Evolutionary conservation across 805 yeast genomes (phyloP).

Genomic region (Ogataea parapolymorpha): DNA sequence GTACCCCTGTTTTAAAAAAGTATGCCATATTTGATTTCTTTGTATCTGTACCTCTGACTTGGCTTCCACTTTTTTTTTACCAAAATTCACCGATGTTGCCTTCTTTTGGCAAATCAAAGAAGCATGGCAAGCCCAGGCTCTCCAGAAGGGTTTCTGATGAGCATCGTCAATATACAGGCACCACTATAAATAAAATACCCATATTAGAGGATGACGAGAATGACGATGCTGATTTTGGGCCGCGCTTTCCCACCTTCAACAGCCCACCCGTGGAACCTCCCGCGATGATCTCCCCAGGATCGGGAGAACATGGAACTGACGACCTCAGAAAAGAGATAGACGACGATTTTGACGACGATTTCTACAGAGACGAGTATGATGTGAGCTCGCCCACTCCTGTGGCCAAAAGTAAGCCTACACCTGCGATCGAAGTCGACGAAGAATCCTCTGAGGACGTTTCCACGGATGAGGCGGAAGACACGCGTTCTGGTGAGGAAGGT

Average conservation of each 20-base stretch:
- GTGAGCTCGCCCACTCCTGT: conserved; percentile 4
- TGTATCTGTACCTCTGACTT: not conserved
- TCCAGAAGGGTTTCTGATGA: conserved; percentile 1
- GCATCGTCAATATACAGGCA: conserved; percentile 7
- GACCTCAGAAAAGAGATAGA: conserved; percentile 25
- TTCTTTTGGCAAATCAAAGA: conserved; percentile 1
- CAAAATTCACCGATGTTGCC: conserved; percentile 2
- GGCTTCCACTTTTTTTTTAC: not conserved
- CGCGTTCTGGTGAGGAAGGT: not conserved
- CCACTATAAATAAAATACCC: conserved; percentile 24
- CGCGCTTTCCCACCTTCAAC: conserved; percentile 27
- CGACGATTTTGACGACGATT: conserved; percentile 32
- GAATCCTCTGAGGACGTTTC: conserved; percentile 30
- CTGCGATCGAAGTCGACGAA: conserved; percentile 4
- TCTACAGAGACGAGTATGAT: conserved; percentile 22
- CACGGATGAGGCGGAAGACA: conserved; percentile 17
- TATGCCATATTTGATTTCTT: not conserved
- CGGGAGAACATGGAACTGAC: not conserved
- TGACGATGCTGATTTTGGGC: conserved; percentile 24
- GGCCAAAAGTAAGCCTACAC: conserved; percentile 4
- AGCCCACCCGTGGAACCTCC: not conserved
- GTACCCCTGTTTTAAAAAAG: too few species aligned
- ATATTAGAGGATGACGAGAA: conserved; percentile 33
- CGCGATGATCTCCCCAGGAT: not conserved
- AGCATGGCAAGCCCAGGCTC: not conserved